A percentile compares a stretch with the other conserved stretches of the same genome.
These are phyloP conservation scores for Staphylotrichum longicolle DNA, from an alignment of 495 filamentous ascomycete genomes.

Conservation along the genomic window DNA sequence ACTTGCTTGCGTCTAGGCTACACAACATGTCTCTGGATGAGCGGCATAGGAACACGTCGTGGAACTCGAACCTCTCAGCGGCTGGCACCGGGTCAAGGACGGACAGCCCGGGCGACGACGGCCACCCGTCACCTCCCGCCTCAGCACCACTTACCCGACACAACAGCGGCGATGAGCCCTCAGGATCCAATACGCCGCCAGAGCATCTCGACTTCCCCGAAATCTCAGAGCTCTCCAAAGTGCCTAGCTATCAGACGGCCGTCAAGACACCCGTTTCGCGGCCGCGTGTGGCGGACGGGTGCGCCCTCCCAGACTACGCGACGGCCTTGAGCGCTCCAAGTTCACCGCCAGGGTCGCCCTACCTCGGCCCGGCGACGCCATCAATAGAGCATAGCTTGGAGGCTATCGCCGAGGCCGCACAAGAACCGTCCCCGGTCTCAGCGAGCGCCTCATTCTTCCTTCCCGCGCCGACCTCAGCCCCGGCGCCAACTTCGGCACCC, in stretches of 20 bases:
- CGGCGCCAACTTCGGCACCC: background rate
- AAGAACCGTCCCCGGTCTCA: conserved; percentile 7
- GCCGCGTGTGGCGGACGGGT: conserved; percentile 34
- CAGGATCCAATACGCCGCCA: conserved; percentile 36
- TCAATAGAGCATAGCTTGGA: conserved; percentile 31
- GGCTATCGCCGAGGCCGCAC: conserved; percentile 31
- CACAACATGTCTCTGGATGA: conserved; percentile 55
- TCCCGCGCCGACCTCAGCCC: background rate
- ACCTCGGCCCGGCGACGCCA: conserved; percentile 10
- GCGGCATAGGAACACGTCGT: conserved; percentile 37
- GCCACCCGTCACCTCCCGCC: conserved; percentile 32
- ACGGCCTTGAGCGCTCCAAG: conserved; percentile 39
- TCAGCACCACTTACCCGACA: conserved; percentile 53
- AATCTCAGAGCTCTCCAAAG: conserved; percentile 63
- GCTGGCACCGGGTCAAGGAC: conserved; percentile 30
- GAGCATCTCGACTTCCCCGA: conserved; percentile 63
- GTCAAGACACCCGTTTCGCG: conserved; percentile 54
- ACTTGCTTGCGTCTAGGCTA: conserved; percentile 62
- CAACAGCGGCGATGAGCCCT: conserved; percentile 55
- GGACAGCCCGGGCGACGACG: conserved; percentile 34
- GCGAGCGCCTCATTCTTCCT: too few relatives aligned
- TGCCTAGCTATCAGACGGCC: conserved; percentile 80
- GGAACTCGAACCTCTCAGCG: conserved; percentile 30
- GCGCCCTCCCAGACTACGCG: conserved; percentile 42
- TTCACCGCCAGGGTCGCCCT: conserved; percentile 22